Evolutionary conservation across 371 early-diverging fungal genomes (phyloP).

Genomic region (Mucor circinelloides): DNA sequence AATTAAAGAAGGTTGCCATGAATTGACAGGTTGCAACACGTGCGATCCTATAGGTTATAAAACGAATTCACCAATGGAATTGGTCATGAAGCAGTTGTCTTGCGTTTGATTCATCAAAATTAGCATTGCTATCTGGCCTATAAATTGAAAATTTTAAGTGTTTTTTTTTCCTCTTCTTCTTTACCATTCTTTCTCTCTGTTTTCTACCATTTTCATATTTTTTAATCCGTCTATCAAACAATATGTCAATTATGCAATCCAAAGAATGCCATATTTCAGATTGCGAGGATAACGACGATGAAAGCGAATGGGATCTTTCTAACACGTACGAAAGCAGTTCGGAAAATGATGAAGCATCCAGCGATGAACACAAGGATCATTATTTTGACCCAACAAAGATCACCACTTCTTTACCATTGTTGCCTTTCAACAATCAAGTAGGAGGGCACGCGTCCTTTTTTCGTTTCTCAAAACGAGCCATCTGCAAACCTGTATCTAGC

Average conservation of each 20-base stretch:
- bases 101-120: conserved; percentile 14
- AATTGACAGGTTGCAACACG: not conserved
- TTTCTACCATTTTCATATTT: not conserved
- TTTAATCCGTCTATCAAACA: not conserved
- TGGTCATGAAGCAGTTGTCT: conserved; percentile 9
- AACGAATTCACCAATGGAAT: not conserved
- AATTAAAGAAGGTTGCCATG: not conserved
- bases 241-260: conserved; percentile 3
- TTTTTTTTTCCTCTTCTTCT: not conserved
- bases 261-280: conserved; percentile 37
- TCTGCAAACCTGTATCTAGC: conserved; percentile 40
- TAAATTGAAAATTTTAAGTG: not conserved
- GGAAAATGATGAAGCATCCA: conserved; percentile 20
- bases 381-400: conserved; percentile 50
- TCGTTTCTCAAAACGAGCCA: conserved; percentile 37
- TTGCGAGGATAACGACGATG: conserved; percentile 25
- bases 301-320: conserved; percentile 8
- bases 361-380: conserved; percentile 16
- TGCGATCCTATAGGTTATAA: not conserved
- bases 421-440: conserved; percentile 51
- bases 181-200: not conserved
- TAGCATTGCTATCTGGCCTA: not conserved
- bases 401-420: conserved; percentile 65
- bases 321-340: conserved; percentile 15
- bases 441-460: conserved; percentile 49